Evolutionary conservation across 176 grass and related monocot genomes (phyloP).

Genomic region (Triticum urartu): DNA sequence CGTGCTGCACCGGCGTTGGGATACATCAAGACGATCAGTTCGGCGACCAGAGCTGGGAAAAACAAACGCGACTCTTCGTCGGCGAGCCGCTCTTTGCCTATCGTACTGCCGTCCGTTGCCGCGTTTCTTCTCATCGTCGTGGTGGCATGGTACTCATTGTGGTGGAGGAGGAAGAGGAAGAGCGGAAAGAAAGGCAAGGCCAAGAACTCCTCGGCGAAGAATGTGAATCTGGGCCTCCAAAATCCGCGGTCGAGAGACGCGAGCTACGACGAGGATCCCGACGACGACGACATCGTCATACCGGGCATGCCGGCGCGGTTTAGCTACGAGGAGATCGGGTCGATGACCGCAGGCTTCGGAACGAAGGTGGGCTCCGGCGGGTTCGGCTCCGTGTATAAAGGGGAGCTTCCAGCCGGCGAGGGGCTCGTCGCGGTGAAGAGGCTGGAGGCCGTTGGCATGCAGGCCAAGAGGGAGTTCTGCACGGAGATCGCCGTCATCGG

Average conservation of each 20-base stretch:
- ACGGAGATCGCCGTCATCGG: conserved; percentile 85
- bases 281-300: conserved; percentile 44
- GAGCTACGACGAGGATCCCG: not conserved
- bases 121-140: conserved; percentile 40
- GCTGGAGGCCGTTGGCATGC: conserved; percentile 65
- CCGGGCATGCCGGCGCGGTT: conserved; percentile 75
- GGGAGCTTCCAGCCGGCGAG: conserved; percentile 51
- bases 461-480: conserved; percentile 76
- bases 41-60: not conserved
- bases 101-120: conserved; percentile 57
- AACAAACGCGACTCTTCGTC: not conserved
- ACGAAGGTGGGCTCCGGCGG: conserved; percentile 78
- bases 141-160: conserved; percentile 11
- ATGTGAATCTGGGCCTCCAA: conserved; percentile 31
- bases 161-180: conserved; percentile 30
- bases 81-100: conserved; percentile 26
- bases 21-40: conserved; percentile 54
- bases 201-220: conserved; percentile 28
- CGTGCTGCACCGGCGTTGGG: conserved; percentile 23
- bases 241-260: conserved; percentile 29
- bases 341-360: conserved; percentile 56
- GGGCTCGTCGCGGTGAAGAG: conserved; percentile 79
- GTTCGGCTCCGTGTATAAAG: conserved; percentile 87
- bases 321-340: conserved; percentile 50
- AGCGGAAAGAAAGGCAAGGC: conserved; percentile 16